phyloP scores from a whole-genome alignment of 805 yeast species.

The Sugiyamaella boreocaroliniensis region DNA sequence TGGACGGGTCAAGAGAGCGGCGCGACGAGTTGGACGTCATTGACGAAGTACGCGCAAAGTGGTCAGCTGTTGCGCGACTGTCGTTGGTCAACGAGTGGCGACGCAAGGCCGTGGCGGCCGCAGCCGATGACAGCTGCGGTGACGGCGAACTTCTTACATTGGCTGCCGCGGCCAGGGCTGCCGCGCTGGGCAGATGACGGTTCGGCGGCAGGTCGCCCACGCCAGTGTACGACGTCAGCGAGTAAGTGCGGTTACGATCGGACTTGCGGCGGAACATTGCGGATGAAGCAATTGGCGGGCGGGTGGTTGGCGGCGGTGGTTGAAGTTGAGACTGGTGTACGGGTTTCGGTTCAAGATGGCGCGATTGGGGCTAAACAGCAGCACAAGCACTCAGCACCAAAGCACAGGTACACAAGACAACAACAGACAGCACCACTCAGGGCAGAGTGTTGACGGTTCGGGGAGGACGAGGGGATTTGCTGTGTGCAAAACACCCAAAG shows the following conservation, averaged over 20 bases:
- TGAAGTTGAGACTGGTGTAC: too few relatives aligned
- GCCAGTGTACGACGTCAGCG: constrained; percentile 28
- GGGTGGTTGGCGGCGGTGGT: not conserved
- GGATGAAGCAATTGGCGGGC: not conserved
- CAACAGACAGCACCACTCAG: too few relatives aligned
- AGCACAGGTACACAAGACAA: too few relatives aligned
- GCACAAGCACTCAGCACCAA: too few relatives aligned
- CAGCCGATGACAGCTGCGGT: constrained; percentile 23
- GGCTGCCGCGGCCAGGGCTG: constrained; percentile 59
- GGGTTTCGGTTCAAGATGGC: too few relatives aligned
- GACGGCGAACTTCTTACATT: constrained; percentile 17
- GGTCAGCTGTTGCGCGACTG: constrained; percentile 8
- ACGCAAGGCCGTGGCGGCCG: constrained; percentile 33
- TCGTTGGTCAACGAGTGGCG: constrained; percentile 23
- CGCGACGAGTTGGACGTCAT: constrained; percentile 9
- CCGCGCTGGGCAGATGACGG: constrained; percentile 30
- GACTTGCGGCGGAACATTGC: constrained; percentile 13
- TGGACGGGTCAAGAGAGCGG: constrained; percentile 1
- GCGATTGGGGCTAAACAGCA: too few relatives aligned
- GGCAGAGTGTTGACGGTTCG: too few relatives aligned
- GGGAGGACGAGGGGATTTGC: too few relatives aligned
- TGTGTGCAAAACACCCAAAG: too few relatives aligned
- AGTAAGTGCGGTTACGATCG: constrained; percentile 22
- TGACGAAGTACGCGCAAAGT: constrained; percentile 20
- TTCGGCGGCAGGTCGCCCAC: constrained; percentile 25